Evolutionary conservation across 2,329 filamentous ascomycete species (phyloP).

Genomic region (Hypoxylon sp.): DNA sequence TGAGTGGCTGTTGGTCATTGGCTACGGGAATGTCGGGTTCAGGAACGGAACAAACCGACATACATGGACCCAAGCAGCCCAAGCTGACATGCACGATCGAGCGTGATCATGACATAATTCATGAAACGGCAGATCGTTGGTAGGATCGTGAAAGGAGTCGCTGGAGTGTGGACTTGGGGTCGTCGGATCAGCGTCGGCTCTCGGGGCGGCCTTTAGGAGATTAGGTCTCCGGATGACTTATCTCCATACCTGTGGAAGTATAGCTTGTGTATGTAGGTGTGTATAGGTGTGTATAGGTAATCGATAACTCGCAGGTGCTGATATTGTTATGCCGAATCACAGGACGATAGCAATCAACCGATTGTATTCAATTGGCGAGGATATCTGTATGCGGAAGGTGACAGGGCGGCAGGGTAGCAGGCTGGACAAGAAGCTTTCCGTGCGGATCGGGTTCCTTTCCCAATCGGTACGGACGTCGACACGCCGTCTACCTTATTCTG

Average conservation of each 20-base stretch:
- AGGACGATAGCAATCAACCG: constrained; percentile 2
- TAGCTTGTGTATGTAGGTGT: too few species aligned
- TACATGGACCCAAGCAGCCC: background rate
- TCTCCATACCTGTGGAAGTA: too few species aligned
- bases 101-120: constrained; percentile 18
- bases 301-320: background rate
- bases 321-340: constrained; percentile 2
- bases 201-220: too few species aligned
- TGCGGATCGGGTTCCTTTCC: constrained; percentile 25
- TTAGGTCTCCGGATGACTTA: too few species aligned
- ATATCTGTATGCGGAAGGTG: constrained; percentile 30
- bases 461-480: constrained; percentile 25
- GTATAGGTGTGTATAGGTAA: constrained; percentile 13
- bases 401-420: constrained; percentile 1
- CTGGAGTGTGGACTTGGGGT: too few species aligned
- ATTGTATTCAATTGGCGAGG: constrained; percentile 21
- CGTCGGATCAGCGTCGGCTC: too few species aligned
- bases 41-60: background rate
- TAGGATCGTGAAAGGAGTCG: too few species aligned
- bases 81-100: constrained; percentile 15
- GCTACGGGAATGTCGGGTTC: background rate
- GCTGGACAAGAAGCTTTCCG: background rate
- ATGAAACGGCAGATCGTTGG: background rate
- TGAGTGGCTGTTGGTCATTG: background rate
- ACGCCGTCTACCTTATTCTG: constrained; percentile 21